Evolutionary conservation across 208 protist genomes (phyloP), one percentile per base, ranked within the genome.

Genomic region (Trichomonas vaginalis): DNA sequence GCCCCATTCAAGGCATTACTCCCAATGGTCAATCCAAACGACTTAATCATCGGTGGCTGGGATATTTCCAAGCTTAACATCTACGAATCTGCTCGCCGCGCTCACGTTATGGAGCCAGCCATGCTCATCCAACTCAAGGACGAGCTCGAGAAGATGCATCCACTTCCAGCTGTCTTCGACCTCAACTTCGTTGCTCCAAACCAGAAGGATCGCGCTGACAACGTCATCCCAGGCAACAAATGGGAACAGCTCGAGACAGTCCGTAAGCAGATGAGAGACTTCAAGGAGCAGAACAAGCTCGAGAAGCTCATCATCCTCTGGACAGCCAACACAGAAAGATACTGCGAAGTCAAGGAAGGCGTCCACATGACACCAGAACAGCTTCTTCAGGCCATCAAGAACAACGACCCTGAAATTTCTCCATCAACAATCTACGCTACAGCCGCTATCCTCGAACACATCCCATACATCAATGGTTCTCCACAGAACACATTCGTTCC

Each of bases 401-500:
- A 96, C 14, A 51, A 47, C 6, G 46, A 96, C 39, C 62, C 83
- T 37, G 98, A 99, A 97, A 97, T 99, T 80, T 98, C 98, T 9
- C 99, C 99, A 80, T 99, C 98, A 32, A 98, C 97, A 35, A 95
- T 99, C 4, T 99, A 99, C 97, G 98, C 98, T 39, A 96, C 99
- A 8, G 99, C 99, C 12, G 98, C 98, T 39, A 98, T 99, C 96
- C 97, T 99, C 23, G 99, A 99, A 97, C 97, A 97, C 40, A 97
- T 97, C 95, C 97, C 99, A 95, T 99, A 98, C 97, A 99, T 99
- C 97, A 99, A 99, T 97, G 96, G 99, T 98, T 98, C 98, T 21
- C 99, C 99, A 88, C 99, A 99, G 97, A 99, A 99, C 97, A 99
- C 99, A 39, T 98, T 99, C 88, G 99, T 99, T 88, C 97, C 98